A percentile compares a stretch with the other conserved stretches of the same genome.
These are phyloP conservation scores for Neofusicoccum sp. DNA, from an alignment of 2,329 filamentous ascomycete genomes.

Conservation along the genomic window DNA sequence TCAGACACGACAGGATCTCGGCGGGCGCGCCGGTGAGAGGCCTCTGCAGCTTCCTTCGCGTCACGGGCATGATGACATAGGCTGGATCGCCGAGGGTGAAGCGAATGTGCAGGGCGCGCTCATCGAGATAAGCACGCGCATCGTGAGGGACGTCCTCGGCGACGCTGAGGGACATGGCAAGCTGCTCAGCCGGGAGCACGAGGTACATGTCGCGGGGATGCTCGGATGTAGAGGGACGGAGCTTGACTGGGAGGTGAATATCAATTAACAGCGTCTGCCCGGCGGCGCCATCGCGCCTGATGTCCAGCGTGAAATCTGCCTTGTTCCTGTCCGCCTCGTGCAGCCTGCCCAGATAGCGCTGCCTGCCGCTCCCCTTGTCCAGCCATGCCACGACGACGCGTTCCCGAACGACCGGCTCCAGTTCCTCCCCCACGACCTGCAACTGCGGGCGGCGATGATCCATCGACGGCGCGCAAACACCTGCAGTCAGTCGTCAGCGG, in stretches of 20 bases:
- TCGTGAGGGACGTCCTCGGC: background rate
- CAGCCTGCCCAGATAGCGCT: background rate
- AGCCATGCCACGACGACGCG: background rate
- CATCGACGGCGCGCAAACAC: background rate
- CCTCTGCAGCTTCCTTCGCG: background rate
- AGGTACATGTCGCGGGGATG: background rate
- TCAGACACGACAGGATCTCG: background rate
- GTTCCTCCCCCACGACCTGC: background rate
- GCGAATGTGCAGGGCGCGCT: background rate
- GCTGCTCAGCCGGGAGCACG: background rate
- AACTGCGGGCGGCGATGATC: background rate
- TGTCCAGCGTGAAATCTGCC: background rate
- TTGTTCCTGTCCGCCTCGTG: background rate
- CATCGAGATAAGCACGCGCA: background rate
- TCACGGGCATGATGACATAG: background rate
- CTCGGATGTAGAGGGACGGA: background rate
- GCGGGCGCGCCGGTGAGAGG: background rate
- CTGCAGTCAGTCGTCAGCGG: background rate
- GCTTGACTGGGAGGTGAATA: background rate
- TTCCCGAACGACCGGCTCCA: background rate
- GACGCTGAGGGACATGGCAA: background rate
- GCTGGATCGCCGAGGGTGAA: background rate
- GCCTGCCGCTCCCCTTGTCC: background rate
- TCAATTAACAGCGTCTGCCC: background rate
- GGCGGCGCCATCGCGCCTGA: too few species aligned